Evolutionary conservation across 78 protist species (phyloP).

Genomic region (Planoprotostelium fungivorum): DNA sequence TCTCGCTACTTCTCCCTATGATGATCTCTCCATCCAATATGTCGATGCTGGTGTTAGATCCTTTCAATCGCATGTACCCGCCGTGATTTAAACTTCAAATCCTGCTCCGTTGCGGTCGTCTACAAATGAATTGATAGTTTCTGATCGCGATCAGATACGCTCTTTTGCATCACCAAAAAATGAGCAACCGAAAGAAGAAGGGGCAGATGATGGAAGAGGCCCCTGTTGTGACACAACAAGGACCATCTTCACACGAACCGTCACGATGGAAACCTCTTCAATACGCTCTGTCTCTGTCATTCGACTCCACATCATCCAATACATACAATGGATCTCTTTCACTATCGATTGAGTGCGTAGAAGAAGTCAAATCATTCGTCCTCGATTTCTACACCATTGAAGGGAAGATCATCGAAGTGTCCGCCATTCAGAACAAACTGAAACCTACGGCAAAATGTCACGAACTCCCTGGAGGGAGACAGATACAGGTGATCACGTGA

Average conservation of each 20-base stretch:
- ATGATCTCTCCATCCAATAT: too few species aligned
- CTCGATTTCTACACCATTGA: neutral
- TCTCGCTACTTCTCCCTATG: too few species aligned
- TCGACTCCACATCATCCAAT: neutral
- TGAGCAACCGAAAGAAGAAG: neutral
- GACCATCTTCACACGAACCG: neutral
- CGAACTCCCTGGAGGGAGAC: neutral
- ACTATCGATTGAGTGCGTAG: neutral
- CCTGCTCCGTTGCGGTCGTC: too few species aligned
- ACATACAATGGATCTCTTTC: neutral
- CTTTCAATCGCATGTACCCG: too few species aligned
- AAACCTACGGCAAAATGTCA: neutral
- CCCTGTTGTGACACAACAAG: too few species aligned
- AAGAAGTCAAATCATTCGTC: neutral
- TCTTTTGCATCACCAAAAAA: too few species aligned
- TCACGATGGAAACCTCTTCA: neutral
- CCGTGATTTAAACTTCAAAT: too few species aligned
- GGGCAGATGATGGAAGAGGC: neutral
- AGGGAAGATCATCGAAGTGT: neutral
- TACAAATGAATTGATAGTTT: too few species aligned
- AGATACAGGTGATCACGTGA: neutral
- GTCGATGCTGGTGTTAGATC: too few species aligned
- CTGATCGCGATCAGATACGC: too few species aligned
- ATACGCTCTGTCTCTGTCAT: neutral
- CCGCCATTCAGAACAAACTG: neutral